phyloP scores from a whole-genome alignment of 2,329 filamentous ascomycete genomes.

The Cladobotryum protrusum region DNA sequence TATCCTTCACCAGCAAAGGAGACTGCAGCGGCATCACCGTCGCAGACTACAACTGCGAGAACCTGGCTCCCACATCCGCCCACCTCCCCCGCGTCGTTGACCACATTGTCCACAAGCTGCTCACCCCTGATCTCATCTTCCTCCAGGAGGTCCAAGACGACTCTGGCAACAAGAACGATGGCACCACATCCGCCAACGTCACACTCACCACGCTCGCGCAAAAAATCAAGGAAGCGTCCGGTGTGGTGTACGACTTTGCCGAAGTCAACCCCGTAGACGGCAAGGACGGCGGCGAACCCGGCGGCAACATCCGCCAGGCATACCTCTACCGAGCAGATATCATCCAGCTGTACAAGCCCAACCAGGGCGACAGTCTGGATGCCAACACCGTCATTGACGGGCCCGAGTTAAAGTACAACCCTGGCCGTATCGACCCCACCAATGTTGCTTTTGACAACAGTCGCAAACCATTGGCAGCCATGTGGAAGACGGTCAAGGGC shows the following conservation, averaged over 20 bases:
- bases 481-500: slow-evolving; percentile 54
- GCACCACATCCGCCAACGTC: slow-evolving; percentile 47
- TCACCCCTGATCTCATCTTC: slow-evolving; percentile 59
- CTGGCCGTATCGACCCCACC: slow-evolving; percentile 58
- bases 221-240: slow-evolving; percentile 44
- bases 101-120: slow-evolving; percentile 60
- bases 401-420: slow-evolving; percentile 59
- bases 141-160: slow-evolving; percentile 67
- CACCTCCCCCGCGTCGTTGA: slow-evolving; percentile 53
- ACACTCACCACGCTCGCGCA: slow-evolving; percentile 52
- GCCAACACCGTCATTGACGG: slow-evolving; percentile 49
- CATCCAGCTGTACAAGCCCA: slow-evolving; percentile 53
- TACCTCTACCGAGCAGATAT: slow-evolving; percentile 61
- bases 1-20: slow-evolving; percentile 47
- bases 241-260: slow-evolving; percentile 52
- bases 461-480: slow-evolving; percentile 62
- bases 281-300: slow-evolving; percentile 59
- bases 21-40: slow-evolving; percentile 57
- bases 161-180: slow-evolving; percentile 55
- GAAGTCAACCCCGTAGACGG: slow-evolving; percentile 55
- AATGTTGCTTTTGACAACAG: slow-evolving; percentile 54
- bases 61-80: slow-evolving; percentile 50
- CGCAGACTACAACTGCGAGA: slow-evolving; percentile 65
- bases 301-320: slow-evolving; percentile 65
- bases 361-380: slow-evolving; percentile 47